Base-by-base conservation (phyloP, 352 stramenopile genomes). In the Globisporangium cederbergense region DNA sequence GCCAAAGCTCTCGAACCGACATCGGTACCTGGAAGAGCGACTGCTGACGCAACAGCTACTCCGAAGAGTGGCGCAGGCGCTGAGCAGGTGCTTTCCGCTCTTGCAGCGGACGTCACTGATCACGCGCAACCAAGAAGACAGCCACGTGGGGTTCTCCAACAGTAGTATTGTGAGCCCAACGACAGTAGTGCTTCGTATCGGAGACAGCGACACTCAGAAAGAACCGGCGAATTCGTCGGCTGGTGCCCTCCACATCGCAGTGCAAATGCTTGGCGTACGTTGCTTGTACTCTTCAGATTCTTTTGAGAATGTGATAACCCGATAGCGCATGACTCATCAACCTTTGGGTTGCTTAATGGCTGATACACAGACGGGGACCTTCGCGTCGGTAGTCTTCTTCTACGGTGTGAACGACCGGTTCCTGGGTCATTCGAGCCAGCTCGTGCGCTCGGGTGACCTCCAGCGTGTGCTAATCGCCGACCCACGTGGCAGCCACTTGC, bases 231-330 rank as follows among this genome's bases (percentile, higher is more conserved):
- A 25, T 36, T 20, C 60, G 3, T 18, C 51, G 32, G 4, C 60
- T 30, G 28, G 7, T 16, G 8, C 20, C 25, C 34, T 69, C 20
- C 68, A 76, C 58, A 57, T 88, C 4, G 74, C 73, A 32, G 55
- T 85, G 4, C 68, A 67, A 11, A 76, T 83, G 76, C 42, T 83
- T 11, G 36, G 63, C 6, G 78, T 85, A 65, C 74, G 69, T 28
- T 47, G n/a, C 30, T 30, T 18, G 16, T 6, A 11, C 5, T 7
- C 34, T 13, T n/a, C 25, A 53, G 0, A 30, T 0, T 42, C 2
- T 18, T 34, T 57, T 36, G 32, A 36, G 32, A 9, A 36, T 36
- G 32, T 36, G 32, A 36, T 36, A 9, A 9, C 32, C 32, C 4
- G 45, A 32, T 3, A n/a, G 32, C 8, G 2, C 7, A 49, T 46